Evolutionary conservation across 768 basidiomycete species (phyloP), one percentile per base, ranked within the genome.

Genomic region (Postia placenta): DNA sequence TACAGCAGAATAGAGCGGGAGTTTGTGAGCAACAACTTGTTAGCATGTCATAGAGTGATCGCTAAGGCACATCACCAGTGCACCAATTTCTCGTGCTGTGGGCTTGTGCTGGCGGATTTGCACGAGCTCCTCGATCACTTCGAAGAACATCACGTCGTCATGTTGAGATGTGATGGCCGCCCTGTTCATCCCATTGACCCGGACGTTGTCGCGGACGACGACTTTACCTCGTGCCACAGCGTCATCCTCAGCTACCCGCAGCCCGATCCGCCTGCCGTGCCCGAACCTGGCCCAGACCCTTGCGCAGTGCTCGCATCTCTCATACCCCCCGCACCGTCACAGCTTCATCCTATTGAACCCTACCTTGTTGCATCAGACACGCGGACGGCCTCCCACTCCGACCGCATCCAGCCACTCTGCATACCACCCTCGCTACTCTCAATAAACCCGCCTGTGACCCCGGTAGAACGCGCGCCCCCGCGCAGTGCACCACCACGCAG

Each of bases 71-170:
- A 33, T 47, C 22, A 47, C 17, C 48, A 71, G 69, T 73, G 71
- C 51, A 64, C 67, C 33, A 64, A 78, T 64, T 78, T 74, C 56
- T 67, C 66, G 26, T 78, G 79, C 55, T 78, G 78, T 55, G 72
- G 70, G 36, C 62, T 69, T 38, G 59, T 64, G 19, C 70, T 77
- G 25, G 56, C 69, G 4, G 73, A 76, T 61, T 64, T 78, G 33
- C 78, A 79, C 55, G 70, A 68, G 33, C 67, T 78, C 17, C 64
- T 79, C 45, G 73, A 74, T 53, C 80, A 79, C 52, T 74, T 75
- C 43, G 76, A 78, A 53, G 68, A 70, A 54, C 54, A 61, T 5
- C 71, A 70, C 48, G 73, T 70, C 39, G 61, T 68, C 35, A 62
- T 65, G 17, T 41, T 65, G 51, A 57, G 55, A 37, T 24, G 39